Conservation (phyloP, 2,329 filamentous ascomycete species). For the Podosphaera fusca region DNA sequence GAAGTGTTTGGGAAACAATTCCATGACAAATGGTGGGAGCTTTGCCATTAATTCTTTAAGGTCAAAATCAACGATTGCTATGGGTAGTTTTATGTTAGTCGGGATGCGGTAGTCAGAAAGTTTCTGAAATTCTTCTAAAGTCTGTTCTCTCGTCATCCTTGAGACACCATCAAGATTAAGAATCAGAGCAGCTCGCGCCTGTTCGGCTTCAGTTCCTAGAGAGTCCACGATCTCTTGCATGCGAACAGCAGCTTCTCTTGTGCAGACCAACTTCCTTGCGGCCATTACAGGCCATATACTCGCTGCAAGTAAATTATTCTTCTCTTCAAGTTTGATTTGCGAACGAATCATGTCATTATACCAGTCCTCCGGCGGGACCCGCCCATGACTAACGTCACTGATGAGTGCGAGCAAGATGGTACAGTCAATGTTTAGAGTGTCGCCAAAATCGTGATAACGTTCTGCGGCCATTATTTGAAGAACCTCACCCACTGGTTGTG, state of each 20-base stretch:
- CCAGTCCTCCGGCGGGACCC: conserved; percentile 14
- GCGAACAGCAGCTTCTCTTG: conserved; percentile 33
- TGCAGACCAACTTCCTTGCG: conserved; percentile 32
- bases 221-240: conserved; percentile 40
- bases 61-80: conserved; percentile 27
- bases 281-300: conserved; percentile 38
- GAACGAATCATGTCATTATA: conserved; percentile 13
- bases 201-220: conserved; percentile 35
- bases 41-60: conserved; percentile 16
- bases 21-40: conserved; percentile 22
- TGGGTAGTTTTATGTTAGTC: conserved; percentile 30
- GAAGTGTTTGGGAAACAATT: conserved; percentile 23
- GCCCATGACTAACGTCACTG: conserved; percentile 31
- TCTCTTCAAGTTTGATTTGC: conserved; percentile 39
- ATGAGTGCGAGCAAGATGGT: conserved; percentile 45
- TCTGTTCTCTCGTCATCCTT: conserved; percentile 5
- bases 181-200: conserved; percentile 29
- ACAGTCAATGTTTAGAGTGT: conserved; percentile 31
- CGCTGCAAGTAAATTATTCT: conserved; percentile 32
- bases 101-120: conserved; percentile 32
- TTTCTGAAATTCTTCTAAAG: conserved; percentile 18
- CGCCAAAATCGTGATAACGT: conserved; percentile 18
- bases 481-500: conserved; percentile 7
- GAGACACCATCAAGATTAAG: conserved; percentile 16
- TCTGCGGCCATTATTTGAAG: conserved; percentile 18